Conservation (phyloP, 2,329 filamentous ascomycete species). For the Pezicula rhizophila region DNA sequence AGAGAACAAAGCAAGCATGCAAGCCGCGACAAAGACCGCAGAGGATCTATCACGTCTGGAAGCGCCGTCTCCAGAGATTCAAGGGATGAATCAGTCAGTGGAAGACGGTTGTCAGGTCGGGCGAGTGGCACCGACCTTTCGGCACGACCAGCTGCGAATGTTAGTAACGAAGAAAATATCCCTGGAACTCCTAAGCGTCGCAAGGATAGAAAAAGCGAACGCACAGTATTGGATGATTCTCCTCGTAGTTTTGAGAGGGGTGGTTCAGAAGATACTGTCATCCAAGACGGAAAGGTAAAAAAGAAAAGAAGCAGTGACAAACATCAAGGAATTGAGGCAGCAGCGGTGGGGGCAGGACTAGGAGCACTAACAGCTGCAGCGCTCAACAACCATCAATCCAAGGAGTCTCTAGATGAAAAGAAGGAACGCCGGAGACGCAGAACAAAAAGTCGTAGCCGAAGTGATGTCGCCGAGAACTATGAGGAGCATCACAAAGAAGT, state of each 20-base stretch:
- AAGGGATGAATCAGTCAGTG: slow-evolving; percentile 19
- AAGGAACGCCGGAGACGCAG: slow-evolving; percentile 34
- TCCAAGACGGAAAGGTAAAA: slow-evolving; percentile 42
- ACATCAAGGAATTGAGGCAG: slow-evolving; percentile 20
- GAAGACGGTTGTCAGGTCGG: slow-evolving; percentile 34
- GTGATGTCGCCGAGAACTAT: slow-evolving; percentile 40
- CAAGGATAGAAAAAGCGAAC: slow-evolving; percentile 45
- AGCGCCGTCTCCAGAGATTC: slow-evolving; percentile 51
- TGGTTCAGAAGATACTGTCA: slow-evolving; percentile 39
- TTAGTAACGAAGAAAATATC: slow-evolving; percentile 51
- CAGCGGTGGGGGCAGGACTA: slow-evolving; percentile 32
- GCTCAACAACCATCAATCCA: slow-evolving; percentile 59
- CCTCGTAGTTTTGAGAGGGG: slow-evolving; percentile 31
- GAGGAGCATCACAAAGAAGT: slow-evolving; percentile 50
- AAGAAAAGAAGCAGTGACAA: slow-evolving; percentile 22
- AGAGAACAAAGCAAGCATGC: slow-evolving; percentile 78
- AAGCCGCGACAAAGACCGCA: slow-evolving; percentile 55
- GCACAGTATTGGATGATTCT: slow-evolving; percentile 18
- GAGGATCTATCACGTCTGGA: slow-evolving; percentile 53
- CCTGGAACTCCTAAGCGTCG: slow-evolving; percentile 45
- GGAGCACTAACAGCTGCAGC: slow-evolving; percentile 56
- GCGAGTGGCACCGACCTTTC: slow-evolving; percentile 29
- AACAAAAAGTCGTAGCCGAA: slow-evolving; percentile 41
- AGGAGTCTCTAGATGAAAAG: slow-evolving; percentile 46
- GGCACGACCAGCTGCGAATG: slow-evolving; percentile 52